Percentiles rank a stretch among this genome's conserved stretches.
These are phyloP conservation scores for Vitis labrusca DNA, from an alignment of 164 flowering plant species.

Conservation along the genomic window DNA sequence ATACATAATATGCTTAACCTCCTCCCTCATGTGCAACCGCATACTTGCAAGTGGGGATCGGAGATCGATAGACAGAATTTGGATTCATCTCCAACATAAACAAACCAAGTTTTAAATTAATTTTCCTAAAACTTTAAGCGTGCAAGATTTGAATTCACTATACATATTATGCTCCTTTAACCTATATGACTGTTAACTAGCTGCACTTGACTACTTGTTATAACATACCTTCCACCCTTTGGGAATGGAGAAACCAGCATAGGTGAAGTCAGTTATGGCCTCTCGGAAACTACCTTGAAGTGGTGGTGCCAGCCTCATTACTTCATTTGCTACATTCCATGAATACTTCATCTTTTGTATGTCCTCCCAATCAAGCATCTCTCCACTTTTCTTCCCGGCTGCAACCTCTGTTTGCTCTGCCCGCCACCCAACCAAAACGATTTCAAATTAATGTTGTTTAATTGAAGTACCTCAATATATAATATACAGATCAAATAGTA, in stretches of 20 bases:
- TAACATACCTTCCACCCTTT: slow-evolving; percentile 61
- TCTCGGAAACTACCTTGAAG: slow-evolving; percentile 51
- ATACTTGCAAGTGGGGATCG: no score
- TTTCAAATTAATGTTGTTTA: not conserved
- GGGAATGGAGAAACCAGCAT: slow-evolving; percentile 50
- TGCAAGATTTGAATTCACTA: no score
- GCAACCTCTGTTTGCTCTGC: slow-evolving; percentile 54
- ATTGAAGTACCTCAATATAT: not conserved
- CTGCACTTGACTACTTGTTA: not conserved
- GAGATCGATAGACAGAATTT: no score
- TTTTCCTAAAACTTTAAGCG: not conserved
- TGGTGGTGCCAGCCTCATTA: slow-evolving; percentile 48
- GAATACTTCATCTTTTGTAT: slow-evolving; percentile 54
- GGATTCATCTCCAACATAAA: no score
- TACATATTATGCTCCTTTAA: no score
- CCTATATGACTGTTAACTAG: no score
- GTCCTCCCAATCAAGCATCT: slow-evolving; percentile 48
- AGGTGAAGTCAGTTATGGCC: slow-evolving; percentile 42
- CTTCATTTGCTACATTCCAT: slow-evolving; percentile 58
- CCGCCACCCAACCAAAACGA: not conserved
- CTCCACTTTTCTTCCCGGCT: slow-evolving; percentile 27
- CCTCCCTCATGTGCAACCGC: no score
- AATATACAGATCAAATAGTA: not conserved
- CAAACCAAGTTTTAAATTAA: not conserved
- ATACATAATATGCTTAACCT: no score